These are phyloP conservation scores for Pulveroboletus ravenelii DNA, from an alignment of 768 basidiomycete genomes.

Conservation along the genomic window DNA sequence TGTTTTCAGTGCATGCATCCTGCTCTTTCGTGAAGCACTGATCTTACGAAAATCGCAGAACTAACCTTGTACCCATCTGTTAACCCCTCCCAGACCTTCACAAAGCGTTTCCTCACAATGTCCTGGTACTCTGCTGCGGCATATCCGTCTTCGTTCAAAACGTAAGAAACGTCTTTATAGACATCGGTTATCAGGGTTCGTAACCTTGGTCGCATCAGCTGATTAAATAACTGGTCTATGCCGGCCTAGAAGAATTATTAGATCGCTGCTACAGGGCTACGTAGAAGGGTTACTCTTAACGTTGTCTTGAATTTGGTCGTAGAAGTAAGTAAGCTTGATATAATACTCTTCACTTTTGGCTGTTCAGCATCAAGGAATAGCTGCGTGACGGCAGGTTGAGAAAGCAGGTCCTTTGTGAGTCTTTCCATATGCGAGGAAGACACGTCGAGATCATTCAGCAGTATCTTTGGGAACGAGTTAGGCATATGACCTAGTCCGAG, in stretches of 20 bases:
- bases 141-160: constrained; percentile 87
- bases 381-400: constrained; percentile 53
- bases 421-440: constrained; percentile 88
- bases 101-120: constrained; percentile 81
- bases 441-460: constrained; percentile 91
- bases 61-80: constrained; percentile 83
- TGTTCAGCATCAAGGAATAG: constrained; percentile 63
- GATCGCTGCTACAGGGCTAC: not conserved
- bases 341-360: constrained; percentile 40
- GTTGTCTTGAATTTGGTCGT: constrained; percentile 64
- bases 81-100: constrained; percentile 81
- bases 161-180: constrained; percentile 85
- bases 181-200: constrained; percentile 81
- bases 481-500: not conserved
- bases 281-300: constrained; percentile 55
- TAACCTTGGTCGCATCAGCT: constrained; percentile 82
- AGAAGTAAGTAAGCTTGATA: constrained; percentile 50
- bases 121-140: constrained; percentile 81
- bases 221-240: constrained; percentile 93
- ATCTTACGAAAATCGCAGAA: not conserved
- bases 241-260: constrained; percentile 49
- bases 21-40: constrained; percentile 27
- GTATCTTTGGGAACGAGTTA: constrained; percentile 47
- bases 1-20: constrained; percentile 84
- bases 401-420: constrained; percentile 60